phyloP scores from a whole-genome alignment of 139 green algal genomes.

The Zygnema cylindricum region DNA sequence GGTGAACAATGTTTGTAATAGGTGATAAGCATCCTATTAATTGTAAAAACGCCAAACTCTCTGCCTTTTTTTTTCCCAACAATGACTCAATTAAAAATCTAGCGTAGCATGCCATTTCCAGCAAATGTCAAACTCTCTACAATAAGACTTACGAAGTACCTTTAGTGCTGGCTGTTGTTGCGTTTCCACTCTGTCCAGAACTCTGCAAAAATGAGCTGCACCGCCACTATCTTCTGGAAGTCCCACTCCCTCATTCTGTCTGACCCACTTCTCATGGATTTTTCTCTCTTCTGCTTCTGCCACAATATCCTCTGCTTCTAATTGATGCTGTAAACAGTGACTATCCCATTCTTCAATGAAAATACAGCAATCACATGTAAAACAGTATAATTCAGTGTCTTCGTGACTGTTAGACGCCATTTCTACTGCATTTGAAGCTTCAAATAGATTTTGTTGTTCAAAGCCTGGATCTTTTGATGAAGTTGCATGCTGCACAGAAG shows the following conservation, averaged over 20 bases:
- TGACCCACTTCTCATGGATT: not conserved
- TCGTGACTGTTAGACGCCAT: no score
- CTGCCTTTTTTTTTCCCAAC: no score
- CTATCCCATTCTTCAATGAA: not conserved
- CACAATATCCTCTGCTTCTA: not conserved
- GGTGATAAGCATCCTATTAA: no score
- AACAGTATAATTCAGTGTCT: no score
- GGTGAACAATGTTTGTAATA: not conserved
- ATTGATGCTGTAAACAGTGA: not conserved
- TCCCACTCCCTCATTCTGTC: not conserved
- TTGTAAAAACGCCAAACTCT: no score
- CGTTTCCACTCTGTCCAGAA: not conserved
- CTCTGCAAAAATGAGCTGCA: not conserved
- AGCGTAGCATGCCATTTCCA: not conserved
- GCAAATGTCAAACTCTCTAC: no score
- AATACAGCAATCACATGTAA: not conserved
- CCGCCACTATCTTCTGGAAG: not conserved
- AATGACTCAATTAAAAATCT: not conserved
- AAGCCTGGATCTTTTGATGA: no score
- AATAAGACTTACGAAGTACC: no score
- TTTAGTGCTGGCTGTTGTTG: not conserved
- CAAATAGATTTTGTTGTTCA: no score
- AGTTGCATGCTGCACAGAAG: no score
- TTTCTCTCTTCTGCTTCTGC: not conserved
- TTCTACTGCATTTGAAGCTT: no score